phyloP scores from a whole-genome alignment of 2,329 filamentous ascomycete species.

The Kalaharituber pfeilii region DNA sequence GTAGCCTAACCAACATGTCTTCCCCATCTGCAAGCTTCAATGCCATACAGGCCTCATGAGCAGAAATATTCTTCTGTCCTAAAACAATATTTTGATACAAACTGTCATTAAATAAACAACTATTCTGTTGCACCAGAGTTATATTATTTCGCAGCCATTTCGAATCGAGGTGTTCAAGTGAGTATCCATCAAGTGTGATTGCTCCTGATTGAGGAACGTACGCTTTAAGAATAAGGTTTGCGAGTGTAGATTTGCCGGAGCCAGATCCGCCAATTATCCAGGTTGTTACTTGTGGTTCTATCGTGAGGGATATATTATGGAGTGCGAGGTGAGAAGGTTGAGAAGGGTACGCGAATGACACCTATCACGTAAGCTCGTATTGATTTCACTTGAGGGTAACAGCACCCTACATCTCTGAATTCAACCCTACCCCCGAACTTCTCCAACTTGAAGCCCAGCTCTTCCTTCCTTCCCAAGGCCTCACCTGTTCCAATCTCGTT shows the following conservation, averaged over 20 bases:
- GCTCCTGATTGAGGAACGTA: conserved; percentile 50
- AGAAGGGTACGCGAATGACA: conserved; percentile 68
- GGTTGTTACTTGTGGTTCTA: conserved; percentile 53
- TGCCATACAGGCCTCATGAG: too few relatives aligned
- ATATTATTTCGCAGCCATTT: conserved; percentile 63
- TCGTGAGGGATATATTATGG: conserved; percentile 45
- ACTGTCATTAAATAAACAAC: conserved; percentile 63
- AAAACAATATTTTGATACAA: conserved; percentile 63
- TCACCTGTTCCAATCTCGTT: conserved; percentile 2
- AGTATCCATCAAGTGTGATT: conserved; percentile 49
- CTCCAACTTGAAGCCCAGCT: conserved; percentile 6
- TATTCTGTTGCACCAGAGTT: conserved; percentile 67
- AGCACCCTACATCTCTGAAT: conserved; percentile 44
- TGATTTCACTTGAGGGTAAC: neutral
- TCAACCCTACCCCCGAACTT: conserved; percentile 43
- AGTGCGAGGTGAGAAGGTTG: conserved; percentile 45
- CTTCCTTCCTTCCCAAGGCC: conserved; percentile 1
- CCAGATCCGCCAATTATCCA: conserved; percentile 78
- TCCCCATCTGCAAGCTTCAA: conserved; percentile 52
- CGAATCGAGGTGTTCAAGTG: conserved; percentile 44
- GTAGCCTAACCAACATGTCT: conserved; percentile 43
- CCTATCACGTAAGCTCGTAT: conserved; percentile 30
- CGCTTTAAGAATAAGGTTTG: conserved; percentile 60
- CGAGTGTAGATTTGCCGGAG: conserved; percentile 80
- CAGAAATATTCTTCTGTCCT: conserved; percentile 41